Conservation (phyloP, 2,329 filamentous ascomycete genomes). For the Calonectria pauciramosa region DNA sequence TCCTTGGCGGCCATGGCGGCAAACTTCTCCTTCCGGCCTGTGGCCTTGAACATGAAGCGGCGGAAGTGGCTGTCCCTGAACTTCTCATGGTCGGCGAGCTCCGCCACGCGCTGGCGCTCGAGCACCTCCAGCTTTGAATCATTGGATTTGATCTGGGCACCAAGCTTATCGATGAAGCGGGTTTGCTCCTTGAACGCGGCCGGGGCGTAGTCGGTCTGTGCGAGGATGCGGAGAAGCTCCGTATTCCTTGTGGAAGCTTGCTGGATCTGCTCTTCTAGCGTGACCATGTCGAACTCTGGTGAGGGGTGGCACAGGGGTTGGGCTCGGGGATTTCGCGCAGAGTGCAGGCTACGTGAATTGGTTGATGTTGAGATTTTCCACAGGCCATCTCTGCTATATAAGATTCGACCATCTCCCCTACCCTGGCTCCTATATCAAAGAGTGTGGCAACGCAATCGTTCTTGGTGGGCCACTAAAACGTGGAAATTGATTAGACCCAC, state of each 20-base stretch:
- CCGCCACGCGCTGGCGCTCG: constrained; percentile 39
- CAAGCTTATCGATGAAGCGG: background rate
- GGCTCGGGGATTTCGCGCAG: background rate
- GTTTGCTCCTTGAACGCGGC: background rate
- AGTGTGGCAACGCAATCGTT: background rate
- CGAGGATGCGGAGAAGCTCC: background rate
- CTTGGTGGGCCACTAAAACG: background rate
- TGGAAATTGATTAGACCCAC: background rate
- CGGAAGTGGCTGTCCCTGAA: constrained; percentile 65
- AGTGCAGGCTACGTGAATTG: background rate
- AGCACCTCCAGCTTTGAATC: background rate
- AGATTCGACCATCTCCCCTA: background rate
- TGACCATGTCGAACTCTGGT: background rate
- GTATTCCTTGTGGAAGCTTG: background rate
- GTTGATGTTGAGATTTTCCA: background rate
- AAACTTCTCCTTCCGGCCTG: constrained; percentile 55
- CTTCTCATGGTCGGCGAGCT: constrained; percentile 64
- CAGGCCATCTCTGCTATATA: background rate
- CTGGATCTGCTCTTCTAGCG: background rate
- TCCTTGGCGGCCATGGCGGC: background rate
- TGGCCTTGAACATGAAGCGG: constrained; percentile 64
- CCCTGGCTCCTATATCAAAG: background rate
- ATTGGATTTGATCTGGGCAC: background rate
- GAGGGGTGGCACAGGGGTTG: background rate
- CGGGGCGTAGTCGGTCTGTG: background rate